Evolutionary conservation across 2,329 filamentous ascomycete genomes (phyloP).

Genomic region (Talaromyces sp.): DNA sequence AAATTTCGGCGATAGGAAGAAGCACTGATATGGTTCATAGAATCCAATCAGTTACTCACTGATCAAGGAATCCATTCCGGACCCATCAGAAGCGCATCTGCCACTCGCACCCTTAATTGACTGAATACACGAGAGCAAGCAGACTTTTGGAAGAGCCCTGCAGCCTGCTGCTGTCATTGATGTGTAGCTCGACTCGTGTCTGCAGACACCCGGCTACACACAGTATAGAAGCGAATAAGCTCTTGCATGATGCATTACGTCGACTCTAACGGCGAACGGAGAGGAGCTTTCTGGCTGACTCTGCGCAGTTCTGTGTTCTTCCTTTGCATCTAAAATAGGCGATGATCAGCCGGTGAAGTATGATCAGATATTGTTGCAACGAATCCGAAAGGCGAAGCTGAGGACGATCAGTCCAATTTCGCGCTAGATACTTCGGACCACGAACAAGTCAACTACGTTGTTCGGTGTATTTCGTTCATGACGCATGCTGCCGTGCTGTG

Average conservation of each 20-base stretch:
- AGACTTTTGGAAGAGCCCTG: not conserved
- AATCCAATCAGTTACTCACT: not conserved
- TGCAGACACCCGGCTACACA: not conserved
- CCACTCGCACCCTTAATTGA: not conserved
- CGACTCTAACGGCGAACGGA: not conserved
- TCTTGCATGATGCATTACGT: slow-evolving; percentile 8
- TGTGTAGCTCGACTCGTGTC: not conserved
- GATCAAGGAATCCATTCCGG: not conserved
- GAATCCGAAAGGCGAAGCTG: slow-evolving; percentile 5
- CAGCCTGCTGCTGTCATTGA: not conserved
- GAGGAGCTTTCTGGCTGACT: not conserved
- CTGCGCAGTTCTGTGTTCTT: not conserved
- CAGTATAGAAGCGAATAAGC: not conserved
- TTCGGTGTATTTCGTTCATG: not conserved
- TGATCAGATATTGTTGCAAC: not conserved
- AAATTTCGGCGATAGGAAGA: not conserved
- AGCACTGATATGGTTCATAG: not conserved
- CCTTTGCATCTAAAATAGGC: not conserved
- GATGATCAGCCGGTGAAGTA: not conserved
- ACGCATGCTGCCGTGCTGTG: not conserved
- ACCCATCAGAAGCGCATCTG: not conserved
- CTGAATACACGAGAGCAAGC: not conserved
- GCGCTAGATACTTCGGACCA: not conserved
- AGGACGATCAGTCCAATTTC: not conserved
- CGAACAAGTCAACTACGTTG: not conserved